Conservation (phyloP, 441 rosid species). For the Dalechampia spathulata region DNA sequence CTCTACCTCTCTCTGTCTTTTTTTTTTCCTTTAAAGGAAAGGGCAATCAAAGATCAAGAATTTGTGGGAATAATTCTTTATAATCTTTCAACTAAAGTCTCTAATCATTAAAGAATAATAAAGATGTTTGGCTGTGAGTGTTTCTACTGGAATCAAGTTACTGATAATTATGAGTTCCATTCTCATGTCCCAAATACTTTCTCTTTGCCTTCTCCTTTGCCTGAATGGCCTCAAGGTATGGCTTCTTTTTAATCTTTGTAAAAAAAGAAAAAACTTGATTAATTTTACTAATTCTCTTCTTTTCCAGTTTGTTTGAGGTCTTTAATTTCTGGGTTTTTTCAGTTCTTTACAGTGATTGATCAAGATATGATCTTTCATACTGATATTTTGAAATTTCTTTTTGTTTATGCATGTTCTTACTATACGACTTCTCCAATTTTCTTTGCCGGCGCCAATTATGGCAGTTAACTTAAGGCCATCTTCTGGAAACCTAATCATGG, state of each 20-base stretch:
- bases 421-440: neutral
- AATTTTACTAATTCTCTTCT: neutral
- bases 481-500: neutral
- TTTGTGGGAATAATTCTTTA: slow-evolving; percentile 20
- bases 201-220: slow-evolving; percentile 61
- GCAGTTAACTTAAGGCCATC: neutral
- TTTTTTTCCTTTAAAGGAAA: neutral
- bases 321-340: neutral
- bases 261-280: too few species aligned
- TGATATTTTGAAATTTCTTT: neutral
- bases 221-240: slow-evolving; percentile 72
- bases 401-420: neutral
- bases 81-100: neutral
- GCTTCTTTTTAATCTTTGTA: neutral
- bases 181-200: slow-evolving; percentile 31
- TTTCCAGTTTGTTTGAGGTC: neutral
- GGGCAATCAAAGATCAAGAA: neutral
- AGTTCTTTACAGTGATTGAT: neutral
- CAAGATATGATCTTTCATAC: neutral
- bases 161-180: slow-evolving; percentile 20
- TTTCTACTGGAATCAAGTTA: slow-evolving; percentile 42
- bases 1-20: slow-evolving; percentile 5
- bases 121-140: slow-evolving; percentile 76
- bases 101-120: neutral
- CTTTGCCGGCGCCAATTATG: neutral